A percentile compares a stretch with the other conserved stretches of the same genome.
phyloP scores from a whole-genome alignment of 2,329 filamentous ascomycete species.

The Stromatinia cepivora region DNA sequence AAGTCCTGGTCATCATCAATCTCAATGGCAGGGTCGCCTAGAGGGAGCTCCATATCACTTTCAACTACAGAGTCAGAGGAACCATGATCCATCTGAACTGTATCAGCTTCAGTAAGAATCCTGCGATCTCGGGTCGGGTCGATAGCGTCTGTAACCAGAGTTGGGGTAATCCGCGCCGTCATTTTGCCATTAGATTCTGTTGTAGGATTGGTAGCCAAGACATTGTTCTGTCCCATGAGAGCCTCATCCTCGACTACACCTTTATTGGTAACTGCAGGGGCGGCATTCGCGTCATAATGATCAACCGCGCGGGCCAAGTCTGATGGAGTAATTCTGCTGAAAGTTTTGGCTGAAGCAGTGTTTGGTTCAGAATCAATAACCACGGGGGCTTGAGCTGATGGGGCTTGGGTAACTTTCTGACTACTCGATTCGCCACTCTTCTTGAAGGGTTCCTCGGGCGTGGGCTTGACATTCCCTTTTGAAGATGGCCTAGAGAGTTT shows the following conservation, averaged over 20 bases:
- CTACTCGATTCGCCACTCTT: not conserved
- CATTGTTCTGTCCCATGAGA: not conserved
- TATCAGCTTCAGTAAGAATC: not conserved
- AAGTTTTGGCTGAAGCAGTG: not conserved
- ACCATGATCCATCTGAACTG: not conserved
- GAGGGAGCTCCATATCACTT: not conserved
- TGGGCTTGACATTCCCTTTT: not conserved
- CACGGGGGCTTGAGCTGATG: not conserved
- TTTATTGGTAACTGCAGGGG: not conserved
- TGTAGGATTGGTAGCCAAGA: not conserved
- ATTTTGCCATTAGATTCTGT: not conserved
- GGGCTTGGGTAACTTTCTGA: not conserved
- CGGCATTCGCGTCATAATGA: constrained; percentile 2
- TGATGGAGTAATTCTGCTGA: not conserved
- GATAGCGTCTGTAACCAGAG: not conserved
- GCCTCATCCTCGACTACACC: not conserved
- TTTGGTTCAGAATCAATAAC: not conserved
- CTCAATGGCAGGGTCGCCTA: not conserved
- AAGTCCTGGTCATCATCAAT: not conserved
- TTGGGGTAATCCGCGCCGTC: not conserved
- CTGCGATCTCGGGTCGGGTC: not conserved
- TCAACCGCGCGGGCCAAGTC: not conserved
- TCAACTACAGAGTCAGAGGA: not conserved
- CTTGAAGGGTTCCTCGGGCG: not conserved
- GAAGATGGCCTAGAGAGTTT: not conserved